Evolutionary conservation across 129 eudicot genomes (phyloP), one percentile per base, ranked within the genome.

Genomic region (Flaveria linearis): DNA sequence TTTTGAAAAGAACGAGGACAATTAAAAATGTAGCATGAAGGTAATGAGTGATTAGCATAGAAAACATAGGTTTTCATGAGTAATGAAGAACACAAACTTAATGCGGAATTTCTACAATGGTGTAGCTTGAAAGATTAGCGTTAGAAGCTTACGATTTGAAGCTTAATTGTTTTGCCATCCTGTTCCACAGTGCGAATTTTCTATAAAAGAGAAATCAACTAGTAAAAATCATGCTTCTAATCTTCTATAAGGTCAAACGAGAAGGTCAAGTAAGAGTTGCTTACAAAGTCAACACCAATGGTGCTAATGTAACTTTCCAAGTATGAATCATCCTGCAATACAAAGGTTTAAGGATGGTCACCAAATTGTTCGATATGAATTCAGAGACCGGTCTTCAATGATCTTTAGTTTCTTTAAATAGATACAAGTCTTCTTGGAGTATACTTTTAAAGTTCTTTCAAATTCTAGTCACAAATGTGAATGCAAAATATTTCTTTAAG

Each of bases 261-360:
- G 63, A 62, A 69, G 61, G 20, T 72, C 15, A 53, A 56, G 47
- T 25, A n/a, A 53, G 16, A 73, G 22, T 67, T 74, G 76, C 98
- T 88, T 89, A 94, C 98, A 68, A 94, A 94, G 83, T 94, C 98
- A 56, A 94, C 98, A 15, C 98, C 98, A 28, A 94, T 94, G 78
- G 98, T 94, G 83, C 98, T 94, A 78, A 94, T 94, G 86, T 94
- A 94, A 85, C 97, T 88, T 80, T 94, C 98, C 78, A 94, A 83
- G 72, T 94, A 94, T 4, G 98, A 91, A 73, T 94, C 98, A 80
- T 91, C 98, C 98, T 94, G 90, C 57, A 68, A 62, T 51, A 72
- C 57, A 71, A 15, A 69, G 62, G 49, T 17, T 58, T 33, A 77
- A 61, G 77, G 47, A 67, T 45, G 17, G 69, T 75, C 15, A 62